These are phyloP conservation scores for Trichoderma gamsii DNA, from an alignment of 495 filamentous ascomycete genomes.

Conservation along the genomic window DNA sequence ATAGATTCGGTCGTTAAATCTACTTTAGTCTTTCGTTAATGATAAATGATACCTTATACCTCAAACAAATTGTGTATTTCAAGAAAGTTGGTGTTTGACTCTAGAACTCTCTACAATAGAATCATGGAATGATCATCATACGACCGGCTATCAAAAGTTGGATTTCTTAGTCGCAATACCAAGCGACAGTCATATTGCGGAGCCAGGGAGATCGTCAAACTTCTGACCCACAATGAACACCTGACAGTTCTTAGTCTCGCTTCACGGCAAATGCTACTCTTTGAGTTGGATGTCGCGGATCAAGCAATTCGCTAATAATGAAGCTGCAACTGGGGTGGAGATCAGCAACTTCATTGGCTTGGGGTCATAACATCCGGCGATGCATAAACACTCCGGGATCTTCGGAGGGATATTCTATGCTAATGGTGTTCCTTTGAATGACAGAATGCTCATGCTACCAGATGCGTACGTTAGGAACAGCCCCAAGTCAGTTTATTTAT, in stretches of 20 bases:
- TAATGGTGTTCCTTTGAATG: not conserved
- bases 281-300: not conserved
- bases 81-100: not conserved
- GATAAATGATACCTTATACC: constrained; percentile 9
- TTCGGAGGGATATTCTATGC: not conserved
- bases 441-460: too few relatives aligned
- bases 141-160: not conserved
- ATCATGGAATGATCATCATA: not conserved
- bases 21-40: constrained; percentile 1
- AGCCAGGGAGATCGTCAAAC: not conserved
- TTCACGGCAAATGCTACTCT: not conserved
- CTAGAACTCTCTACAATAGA: not conserved
- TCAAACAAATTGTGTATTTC: not conserved
- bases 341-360: not conserved
- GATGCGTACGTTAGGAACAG: too few relatives aligned
- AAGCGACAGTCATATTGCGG: not conserved
- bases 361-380: not conserved
- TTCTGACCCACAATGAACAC: not conserved
- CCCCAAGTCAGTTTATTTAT: too few relatives aligned
- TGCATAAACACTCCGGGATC: not conserved
- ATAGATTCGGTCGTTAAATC: constrained; percentile 5
- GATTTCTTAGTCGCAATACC: not conserved
- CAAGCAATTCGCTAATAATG: not conserved
- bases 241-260: not conserved
- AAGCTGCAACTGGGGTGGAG: not conserved